Base-by-base conservation (phyloP, 192 early-diverging fungal species). In the Backusella sp. region DNA sequence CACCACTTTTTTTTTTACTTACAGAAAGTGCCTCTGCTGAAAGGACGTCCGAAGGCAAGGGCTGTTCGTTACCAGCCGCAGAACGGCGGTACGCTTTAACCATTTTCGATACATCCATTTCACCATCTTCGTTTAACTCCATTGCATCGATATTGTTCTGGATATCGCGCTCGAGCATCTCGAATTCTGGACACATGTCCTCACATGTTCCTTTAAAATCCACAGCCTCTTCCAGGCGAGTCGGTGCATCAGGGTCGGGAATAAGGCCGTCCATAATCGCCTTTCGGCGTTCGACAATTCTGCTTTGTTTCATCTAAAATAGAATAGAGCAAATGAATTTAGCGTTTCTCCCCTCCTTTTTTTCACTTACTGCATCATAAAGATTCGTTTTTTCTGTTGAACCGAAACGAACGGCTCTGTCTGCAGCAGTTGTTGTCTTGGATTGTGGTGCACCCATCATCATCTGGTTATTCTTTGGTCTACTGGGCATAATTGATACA, bases 171-270 rank as follows among this genome's bases (percentile, higher is more conserved):
- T 97, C 95, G 65, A 93, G 85, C 17, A 93, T 86, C 82, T 98
- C 96, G 77, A 90, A 96, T 75, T 90, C 90, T 0, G 96, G 94
- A 81, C 96, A 96, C 95, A 97, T 98, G 32, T 92, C 90, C 76
- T 80, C 75, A 69, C 96, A 98, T 1, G 94, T 93, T 12, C 94
- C 96, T 19, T 90, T 80, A 67, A 98, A 88, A 7, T 80, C 73
- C 26, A 90, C 83, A 1, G 95, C 95, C 34, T 94, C 90, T 36
- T 88, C 82, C 39, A 96, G 80, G 4, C 82, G 68, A 42, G 81
- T 84, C 4, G 84, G 84, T 8, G 83, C 79, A 11, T 87, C 73
- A 4, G 91, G 89, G 66, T 90, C 88, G 6, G 86, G 81, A 62
- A 94, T 90, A 21, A 86, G 79, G 1, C 91, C 90, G 52, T 88